Percentiles rank a stretch among this genome's conserved stretches.
Conservation (phyloP, 176 grass and related monocot species). For the Cenchrus fungigraminus region DNA sequence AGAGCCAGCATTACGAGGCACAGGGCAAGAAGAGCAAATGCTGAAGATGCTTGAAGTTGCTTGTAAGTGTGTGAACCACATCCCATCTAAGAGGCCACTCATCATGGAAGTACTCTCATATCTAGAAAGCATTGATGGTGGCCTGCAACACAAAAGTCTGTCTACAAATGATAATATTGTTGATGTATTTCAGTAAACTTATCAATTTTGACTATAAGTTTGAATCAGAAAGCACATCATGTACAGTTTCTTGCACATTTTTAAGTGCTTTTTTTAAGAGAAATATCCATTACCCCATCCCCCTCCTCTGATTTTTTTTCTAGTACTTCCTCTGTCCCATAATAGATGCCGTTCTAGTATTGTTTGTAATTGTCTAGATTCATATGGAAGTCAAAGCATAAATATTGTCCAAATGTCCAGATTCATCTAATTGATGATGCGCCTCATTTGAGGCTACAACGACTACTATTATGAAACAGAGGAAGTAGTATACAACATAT, state of each 20-base stretch:
- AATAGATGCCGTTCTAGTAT: too few relatives aligned
- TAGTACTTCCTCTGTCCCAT: too few relatives aligned
- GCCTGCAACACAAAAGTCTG: too few relatives aligned
- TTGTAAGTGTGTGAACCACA: conserved; percentile 50
- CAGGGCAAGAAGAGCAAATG: conserved; percentile 49
- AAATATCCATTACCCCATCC: background rate
- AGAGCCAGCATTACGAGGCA: conserved; percentile 27
- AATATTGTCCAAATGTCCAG: too few relatives aligned
- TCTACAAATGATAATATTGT: background rate
- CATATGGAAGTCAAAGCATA: too few relatives aligned
- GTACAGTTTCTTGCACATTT: background rate
- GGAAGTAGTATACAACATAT: background rate
- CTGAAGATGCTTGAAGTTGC: conserved; percentile 54
- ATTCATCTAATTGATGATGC: too few relatives aligned
- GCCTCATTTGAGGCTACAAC: too few relatives aligned
- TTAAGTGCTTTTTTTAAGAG: background rate
- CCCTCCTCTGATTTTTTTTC: background rate
- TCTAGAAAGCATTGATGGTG: conserved; percentile 32
- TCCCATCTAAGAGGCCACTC: conserved; percentile 34
- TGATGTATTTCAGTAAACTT: background rate
- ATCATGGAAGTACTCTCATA: conserved; percentile 43
- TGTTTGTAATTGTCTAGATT: too few relatives aligned
- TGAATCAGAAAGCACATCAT: background rate
- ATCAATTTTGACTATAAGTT: background rate
- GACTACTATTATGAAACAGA: too few relatives aligned